These are phyloP conservation scores for Talaromyces sp. DNA, from an alignment of 2,329 filamentous ascomycete species.

Conservation along the genomic window DNA sequence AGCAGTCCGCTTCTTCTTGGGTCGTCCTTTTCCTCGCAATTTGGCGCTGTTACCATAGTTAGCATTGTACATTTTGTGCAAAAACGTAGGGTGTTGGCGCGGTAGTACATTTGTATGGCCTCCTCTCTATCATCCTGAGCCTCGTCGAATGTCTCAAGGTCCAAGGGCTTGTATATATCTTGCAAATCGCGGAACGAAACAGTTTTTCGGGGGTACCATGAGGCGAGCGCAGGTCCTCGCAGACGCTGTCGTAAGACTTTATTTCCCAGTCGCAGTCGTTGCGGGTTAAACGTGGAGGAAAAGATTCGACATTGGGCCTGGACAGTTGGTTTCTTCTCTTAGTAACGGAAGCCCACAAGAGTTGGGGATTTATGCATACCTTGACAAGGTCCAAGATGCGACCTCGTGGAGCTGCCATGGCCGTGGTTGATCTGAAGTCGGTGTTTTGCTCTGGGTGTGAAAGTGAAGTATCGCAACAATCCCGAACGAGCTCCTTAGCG, in stretches of 20 bases:
- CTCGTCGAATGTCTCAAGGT: slow-evolving; percentile 67
- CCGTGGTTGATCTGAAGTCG: background rate
- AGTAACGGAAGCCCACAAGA: background rate
- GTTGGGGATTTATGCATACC: slow-evolving; percentile 43
- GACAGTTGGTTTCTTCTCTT: background rate
- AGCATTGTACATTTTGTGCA: background rate
- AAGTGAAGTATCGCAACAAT: background rate
- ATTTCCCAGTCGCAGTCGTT: slow-evolving; percentile 76
- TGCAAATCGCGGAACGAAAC: slow-evolving; percentile 70
- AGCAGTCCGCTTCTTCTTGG: slow-evolving; percentile 76
- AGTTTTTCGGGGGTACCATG: slow-evolving; percentile 80
- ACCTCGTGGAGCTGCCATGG: slow-evolving; percentile 22
- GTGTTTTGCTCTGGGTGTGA: background rate
- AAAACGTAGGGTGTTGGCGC: background rate
- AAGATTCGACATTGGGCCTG: slow-evolving; percentile 91
- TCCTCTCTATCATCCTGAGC: slow-evolving; percentile 72
- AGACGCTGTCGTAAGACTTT: slow-evolving; percentile 87
- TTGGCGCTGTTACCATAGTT: slow-evolving; percentile 55
- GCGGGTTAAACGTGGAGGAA: slow-evolving; percentile 83
- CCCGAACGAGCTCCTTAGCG: background rate
- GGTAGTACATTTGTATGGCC: slow-evolving; percentile 55
- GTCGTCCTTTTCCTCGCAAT: slow-evolving; percentile 76
- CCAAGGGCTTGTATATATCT: slow-evolving; percentile 59
- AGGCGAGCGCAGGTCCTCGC: slow-evolving; percentile 71
- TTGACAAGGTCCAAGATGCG: slow-evolving; percentile 68